These are phyloP conservation scores for Ustilago loliicola DNA, from an alignment of 1,284 basidiomycete species.

Conservation along the genomic window DNA sequence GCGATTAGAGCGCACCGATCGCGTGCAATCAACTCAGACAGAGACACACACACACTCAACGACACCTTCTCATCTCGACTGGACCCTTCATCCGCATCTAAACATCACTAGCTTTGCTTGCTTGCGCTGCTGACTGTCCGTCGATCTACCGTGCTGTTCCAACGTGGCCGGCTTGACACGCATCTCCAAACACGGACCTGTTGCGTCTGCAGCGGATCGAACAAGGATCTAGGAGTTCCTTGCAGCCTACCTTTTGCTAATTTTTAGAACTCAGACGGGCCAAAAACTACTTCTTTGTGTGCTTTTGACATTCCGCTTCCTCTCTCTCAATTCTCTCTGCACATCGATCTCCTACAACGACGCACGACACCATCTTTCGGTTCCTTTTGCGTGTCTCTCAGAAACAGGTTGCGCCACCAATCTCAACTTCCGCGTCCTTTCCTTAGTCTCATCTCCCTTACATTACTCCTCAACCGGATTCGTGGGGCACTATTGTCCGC, in stretches of 20 bases:
- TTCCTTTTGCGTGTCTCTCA: neutral
- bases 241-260: conserved; percentile 5
- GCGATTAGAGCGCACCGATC: conserved; percentile 2
- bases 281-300: neutral
- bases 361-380: neutral
- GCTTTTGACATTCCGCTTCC: conserved; percentile 9
- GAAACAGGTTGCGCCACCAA: neutral
- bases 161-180: neutral
- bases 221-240: conserved; percentile 12
- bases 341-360: neutral
- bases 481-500: neutral
- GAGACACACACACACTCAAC: neutral
- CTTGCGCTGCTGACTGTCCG: neutral
- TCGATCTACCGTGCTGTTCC: neutral
- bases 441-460: neutral
- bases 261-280: conserved; percentile 21
- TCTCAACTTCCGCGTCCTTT: neutral
- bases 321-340: neutral
- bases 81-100: neutral
- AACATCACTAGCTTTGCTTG: too few relatives aligned
- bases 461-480: neutral
- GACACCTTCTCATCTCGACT: neutral
- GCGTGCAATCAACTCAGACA: conserved; percentile 1
- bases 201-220: neutral
- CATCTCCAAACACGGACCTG: neutral